Evolutionary conservation across 2,329 filamentous ascomycete genomes (phyloP).

Genomic region (Trichoderma asperellum): DNA sequence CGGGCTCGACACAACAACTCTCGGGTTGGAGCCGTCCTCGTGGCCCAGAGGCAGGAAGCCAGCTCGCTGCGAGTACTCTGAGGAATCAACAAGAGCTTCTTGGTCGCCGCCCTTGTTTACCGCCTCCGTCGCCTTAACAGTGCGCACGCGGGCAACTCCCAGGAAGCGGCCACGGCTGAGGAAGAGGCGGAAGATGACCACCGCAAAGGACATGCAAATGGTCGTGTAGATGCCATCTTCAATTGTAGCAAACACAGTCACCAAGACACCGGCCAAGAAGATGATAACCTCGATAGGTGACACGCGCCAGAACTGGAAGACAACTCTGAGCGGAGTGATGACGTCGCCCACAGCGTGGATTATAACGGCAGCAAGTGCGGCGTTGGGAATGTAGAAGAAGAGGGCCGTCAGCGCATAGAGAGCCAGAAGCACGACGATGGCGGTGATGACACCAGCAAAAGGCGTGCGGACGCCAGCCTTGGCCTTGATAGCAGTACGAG

Average conservation of each 20-base stretch:
- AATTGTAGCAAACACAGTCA: constrained; percentile 80
- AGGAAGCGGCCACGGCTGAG: constrained; percentile 80
- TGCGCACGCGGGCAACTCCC: constrained; percentile 80
- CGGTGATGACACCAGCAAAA: constrained; percentile 83
- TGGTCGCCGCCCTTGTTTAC: constrained; percentile 40
- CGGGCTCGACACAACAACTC: constrained; percentile 50
- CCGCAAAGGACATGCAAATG: constrained; percentile 67
- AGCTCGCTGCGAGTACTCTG: constrained; percentile 46
- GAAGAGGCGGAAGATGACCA: constrained; percentile 77
- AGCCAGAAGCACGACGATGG: constrained; percentile 77
- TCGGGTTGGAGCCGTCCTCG: constrained; percentile 56
- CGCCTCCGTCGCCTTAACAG: constrained; percentile 65
- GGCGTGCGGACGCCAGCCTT: constrained; percentile 89
- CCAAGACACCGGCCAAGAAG: constrained; percentile 82
- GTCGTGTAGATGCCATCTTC: constrained; percentile 88
- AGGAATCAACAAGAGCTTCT: constrained; percentile 49
- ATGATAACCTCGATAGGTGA: constrained; percentile 81
- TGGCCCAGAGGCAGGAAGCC: constrained; percentile 55
- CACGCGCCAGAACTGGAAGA: constrained; percentile 88
- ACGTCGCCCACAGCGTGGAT: constrained; percentile 89
- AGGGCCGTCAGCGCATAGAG: constrained; percentile 81
- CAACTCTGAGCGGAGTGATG: constrained; percentile 78
- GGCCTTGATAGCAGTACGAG: constrained; percentile 89
- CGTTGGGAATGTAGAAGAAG: constrained; percentile 86
- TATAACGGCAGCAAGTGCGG: constrained; percentile 78